Conservation (phyloP, 2,329 filamentous ascomycete genomes). For the Fusarium nodosum region DNA sequence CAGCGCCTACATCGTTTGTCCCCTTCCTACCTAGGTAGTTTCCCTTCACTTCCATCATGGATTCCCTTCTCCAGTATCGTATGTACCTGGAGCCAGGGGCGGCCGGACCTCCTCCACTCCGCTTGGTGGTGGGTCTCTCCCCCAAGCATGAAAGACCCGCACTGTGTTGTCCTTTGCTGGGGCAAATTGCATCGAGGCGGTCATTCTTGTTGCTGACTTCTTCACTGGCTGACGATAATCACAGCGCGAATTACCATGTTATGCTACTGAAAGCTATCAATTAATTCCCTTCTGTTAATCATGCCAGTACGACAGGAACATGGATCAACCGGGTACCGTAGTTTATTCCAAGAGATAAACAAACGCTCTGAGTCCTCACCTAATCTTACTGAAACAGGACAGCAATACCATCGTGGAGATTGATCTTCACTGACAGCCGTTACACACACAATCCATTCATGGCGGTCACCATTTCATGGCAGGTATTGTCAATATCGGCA, state of each 20-base stretch:
- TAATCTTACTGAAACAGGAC: conserved; percentile 41
- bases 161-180: conserved; percentile 37
- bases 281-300: conserved; percentile 30
- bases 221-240: conserved; percentile 26
- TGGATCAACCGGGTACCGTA: conserved; percentile 3
- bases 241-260: conserved; percentile 28
- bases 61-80: conserved; percentile 5
- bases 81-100: conserved; percentile 11
- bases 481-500: conserved; percentile 28
- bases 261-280: conserved; percentile 22
- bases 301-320: conserved; percentile 16
- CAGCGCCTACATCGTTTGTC: conserved; percentile 3
- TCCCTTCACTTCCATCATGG: conserved; percentile 18
- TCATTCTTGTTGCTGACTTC: conserved; percentile 27
- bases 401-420: conserved; percentile 39
- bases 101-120: conserved; percentile 34
- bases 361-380: conserved; percentile 23
- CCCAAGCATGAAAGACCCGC: conserved; percentile 24
- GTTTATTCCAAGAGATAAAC: conserved; percentile 3
- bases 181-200: conserved; percentile 37
- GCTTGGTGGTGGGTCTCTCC: conserved; percentile 25
- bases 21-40: too few relatives aligned
- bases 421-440: conserved; percentile 40
- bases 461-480: conserved; percentile 41
- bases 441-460: conserved; percentile 32